These are phyloP conservation scores for Boletellus sp. DNA, from an alignment of 1,284 basidiomycete genomes.

Conservation along the genomic window DNA sequence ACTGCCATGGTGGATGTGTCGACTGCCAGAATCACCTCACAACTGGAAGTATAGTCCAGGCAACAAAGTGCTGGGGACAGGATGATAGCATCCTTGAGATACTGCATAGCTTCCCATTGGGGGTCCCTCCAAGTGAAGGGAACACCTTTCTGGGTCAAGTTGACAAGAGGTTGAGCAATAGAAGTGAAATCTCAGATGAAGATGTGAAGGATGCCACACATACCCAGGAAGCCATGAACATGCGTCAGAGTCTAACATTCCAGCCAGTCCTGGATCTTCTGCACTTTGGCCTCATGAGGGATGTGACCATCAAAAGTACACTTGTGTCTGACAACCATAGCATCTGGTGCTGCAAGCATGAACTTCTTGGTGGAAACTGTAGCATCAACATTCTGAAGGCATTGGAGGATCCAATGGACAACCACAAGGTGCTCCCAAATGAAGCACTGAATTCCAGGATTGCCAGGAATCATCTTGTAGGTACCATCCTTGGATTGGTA, in stretches of 20 bases:
- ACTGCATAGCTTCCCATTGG: conserved; percentile 23
- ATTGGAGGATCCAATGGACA: too few species aligned
- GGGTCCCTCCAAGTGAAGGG: conserved; percentile 23
- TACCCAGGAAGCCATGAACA: neutral
- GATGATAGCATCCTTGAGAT: too few species aligned
- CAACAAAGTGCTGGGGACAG: conserved; percentile 21
- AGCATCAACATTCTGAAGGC: too few species aligned
- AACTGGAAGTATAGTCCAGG: conserved; percentile 31
- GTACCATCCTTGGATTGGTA: too few species aligned
- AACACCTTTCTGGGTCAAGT: conserved; percentile 28
- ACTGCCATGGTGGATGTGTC: conserved; percentile 34
- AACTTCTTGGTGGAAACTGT: too few species aligned
- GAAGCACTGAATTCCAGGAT: neutral
- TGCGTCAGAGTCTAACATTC: neutral
- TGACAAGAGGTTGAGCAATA: conserved; percentile 22
- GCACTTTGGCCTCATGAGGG: too few species aligned
- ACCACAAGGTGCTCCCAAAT: too few species aligned
- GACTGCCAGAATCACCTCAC: conserved; percentile 35
- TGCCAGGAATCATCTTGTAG: too few species aligned
- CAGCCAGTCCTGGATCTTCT: neutral
- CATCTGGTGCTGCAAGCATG: too few species aligned
- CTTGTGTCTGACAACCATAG: too few species aligned
- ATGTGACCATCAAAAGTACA: too few species aligned
- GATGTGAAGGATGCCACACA: neutral
- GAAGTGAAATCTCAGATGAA: conserved; percentile 22